Conservation (phyloP, 768 basidiomycete species). For the Trametes punicea region DNA sequence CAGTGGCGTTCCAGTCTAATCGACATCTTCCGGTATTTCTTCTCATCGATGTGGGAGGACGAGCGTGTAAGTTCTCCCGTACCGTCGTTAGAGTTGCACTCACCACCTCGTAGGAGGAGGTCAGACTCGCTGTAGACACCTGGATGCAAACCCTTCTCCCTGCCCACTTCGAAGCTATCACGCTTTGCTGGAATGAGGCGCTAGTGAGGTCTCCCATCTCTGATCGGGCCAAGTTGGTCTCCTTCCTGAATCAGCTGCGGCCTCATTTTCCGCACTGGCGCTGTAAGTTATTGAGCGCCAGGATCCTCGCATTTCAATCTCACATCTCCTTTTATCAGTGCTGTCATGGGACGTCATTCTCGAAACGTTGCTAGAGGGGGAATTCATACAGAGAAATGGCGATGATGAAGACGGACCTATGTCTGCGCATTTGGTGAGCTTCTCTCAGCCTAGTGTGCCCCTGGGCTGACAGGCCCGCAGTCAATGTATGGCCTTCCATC, state of each 20-base stretch:
- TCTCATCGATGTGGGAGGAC: slow-evolving; percentile 62
- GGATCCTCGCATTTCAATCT: neutral
- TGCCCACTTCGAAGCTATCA: slow-evolving; percentile 61
- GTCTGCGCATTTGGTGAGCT: slow-evolving; percentile 41
- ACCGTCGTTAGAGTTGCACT: neutral
- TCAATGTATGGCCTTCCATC: slow-evolving; percentile 45
- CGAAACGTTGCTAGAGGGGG: slow-evolving; percentile 56
- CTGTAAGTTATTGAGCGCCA: slow-evolving; percentile 37
- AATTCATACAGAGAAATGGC: slow-evolving; percentile 39
- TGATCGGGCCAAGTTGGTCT: slow-evolving; percentile 55
- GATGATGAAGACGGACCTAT: slow-evolving; percentile 39
- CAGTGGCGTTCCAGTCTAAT: slow-evolving; percentile 66
- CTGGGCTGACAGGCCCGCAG: slow-evolving; percentile 26
- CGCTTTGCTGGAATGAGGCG: slow-evolving; percentile 65
- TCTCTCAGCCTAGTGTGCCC: neutral
- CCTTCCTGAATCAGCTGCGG: slow-evolving; percentile 66
- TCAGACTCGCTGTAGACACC: slow-evolving; percentile 55
- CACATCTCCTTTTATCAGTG: slow-evolving; percentile 36
- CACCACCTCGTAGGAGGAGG: slow-evolving; percentile 54
- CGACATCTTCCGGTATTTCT: slow-evolving; percentile 58
- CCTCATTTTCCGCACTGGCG: slow-evolving; percentile 66
- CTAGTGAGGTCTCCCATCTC: slow-evolving; percentile 51
- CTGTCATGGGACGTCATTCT: slow-evolving; percentile 62
- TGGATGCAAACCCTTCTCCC: slow-evolving; percentile 60
- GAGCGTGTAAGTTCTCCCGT: slow-evolving; percentile 42